These are phyloP conservation scores for Verticillium albo-atrum DNA, from an alignment of 2,329 filamentous ascomycete genomes.

Conservation along the genomic window DNA sequence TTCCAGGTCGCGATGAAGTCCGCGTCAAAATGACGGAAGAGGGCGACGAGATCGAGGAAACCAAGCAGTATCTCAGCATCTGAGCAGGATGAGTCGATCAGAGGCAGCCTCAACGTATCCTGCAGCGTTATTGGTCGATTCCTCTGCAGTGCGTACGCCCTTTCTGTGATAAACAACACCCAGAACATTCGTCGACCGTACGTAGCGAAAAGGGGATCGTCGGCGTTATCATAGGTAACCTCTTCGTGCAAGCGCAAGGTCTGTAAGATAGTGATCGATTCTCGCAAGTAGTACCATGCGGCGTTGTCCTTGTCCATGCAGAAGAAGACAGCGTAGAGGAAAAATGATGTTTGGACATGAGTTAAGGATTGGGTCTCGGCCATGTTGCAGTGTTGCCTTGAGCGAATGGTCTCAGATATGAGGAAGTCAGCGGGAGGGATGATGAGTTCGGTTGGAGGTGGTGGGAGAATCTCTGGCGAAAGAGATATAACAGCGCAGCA, in stretches of 20 bases:
- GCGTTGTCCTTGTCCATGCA: constrained; percentile 25
- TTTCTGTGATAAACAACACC: constrained; percentile 26
- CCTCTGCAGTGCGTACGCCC: constrained; percentile 24
- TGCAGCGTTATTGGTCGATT: constrained; percentile 22
- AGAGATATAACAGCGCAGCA: constrained; percentile 23
- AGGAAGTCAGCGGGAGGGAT: constrained; percentile 17
- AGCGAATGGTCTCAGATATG: constrained; percentile 20
- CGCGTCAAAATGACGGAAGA: constrained; percentile 20
- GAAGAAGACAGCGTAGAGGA: constrained; percentile 24
- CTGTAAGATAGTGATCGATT: constrained; percentile 23
- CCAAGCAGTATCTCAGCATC: constrained; percentile 23
- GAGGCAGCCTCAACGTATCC: constrained; percentile 16
- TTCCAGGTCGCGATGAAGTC: constrained; percentile 24
- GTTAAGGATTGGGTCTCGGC: constrained; percentile 20
- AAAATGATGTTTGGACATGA: constrained; percentile 25
- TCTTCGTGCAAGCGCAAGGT: constrained; percentile 23
- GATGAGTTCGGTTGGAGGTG: background rate
- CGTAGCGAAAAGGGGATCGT: constrained; percentile 10
- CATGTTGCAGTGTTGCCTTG: constrained; percentile 16
- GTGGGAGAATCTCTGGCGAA: constrained; percentile 19
- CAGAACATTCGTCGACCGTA: constrained; percentile 21
- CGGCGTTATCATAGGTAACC: constrained; percentile 11
- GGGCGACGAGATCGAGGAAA: constrained; percentile 22
- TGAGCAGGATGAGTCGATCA: constrained; percentile 6
- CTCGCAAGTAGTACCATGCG: constrained; percentile 25